Base-by-base conservation (phyloP, 371 early-diverging fungal genomes). In the Blakeslea trispora region DNA sequence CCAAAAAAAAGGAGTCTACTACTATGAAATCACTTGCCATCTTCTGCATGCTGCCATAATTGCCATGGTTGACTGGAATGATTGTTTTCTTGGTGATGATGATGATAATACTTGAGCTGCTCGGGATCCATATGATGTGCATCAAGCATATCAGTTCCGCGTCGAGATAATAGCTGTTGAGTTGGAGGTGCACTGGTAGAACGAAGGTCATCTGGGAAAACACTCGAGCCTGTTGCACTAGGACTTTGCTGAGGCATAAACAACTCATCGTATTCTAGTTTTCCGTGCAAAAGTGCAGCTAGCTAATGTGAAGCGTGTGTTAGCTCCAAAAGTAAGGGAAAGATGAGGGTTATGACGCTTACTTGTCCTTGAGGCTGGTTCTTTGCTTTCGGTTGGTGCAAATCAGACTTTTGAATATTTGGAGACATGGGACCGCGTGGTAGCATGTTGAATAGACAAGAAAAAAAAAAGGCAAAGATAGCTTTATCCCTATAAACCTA, bases 281-380 rank as follows among this genome's bases (percentile, higher is more conserved):
- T 71, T 14, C 71, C 76, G 48, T 72, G 73, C 28, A 75, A 64
- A 39, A 75, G 66, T n/a, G 76, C 76, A 50, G 76, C 76, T 39
- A 75, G 55, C 76, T 68, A 68, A 9, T 55, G 14, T 24, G 5
- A 46, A n/a, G n/a, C n/a, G n/a, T n/a, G n/a, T n/a, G n/a, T n/a
- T n/a, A n/a, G n/a, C n/a, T n/a, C n/a, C n/a, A n/a, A n/a, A n/a
- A n/a, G n/a, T n/a, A n/a, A n/a, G n/a, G n/a, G n/a, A n/a, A n/a
- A n/a, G n/a, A n/a, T n/a, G n/a, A 46, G 31, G 43, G 1, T 34
- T n/a, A 31, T 42, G 44, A 6, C 9, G 1, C 37, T 58, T 63
- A 71, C 74, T 69, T 74, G 74, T 39, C 74, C 74, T 55, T 74
- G 71, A 39, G 68, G 62, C 37, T 65, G 69, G 44, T 71, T 71